Evolutionary conservation across 345 rosid species (phyloP), one percentile per base, ranked within the genome.

Genomic region (Cardiospermum halicacabum): DNA sequence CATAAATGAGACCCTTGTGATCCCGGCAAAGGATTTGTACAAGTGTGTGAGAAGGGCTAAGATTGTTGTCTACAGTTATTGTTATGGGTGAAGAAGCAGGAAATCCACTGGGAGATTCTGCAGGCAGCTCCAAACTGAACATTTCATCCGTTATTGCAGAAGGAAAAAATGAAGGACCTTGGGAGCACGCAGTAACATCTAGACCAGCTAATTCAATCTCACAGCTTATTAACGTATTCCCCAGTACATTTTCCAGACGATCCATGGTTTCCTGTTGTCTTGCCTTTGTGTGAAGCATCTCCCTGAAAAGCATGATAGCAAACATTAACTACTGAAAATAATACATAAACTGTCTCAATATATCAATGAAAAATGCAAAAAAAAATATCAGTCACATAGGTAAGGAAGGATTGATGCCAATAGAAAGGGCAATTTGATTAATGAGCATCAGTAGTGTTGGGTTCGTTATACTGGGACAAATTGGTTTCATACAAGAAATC

Each of bases 1-100:
- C 88, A 30, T 87, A 87, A 48, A 84, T 58, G 53, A 87, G 88
- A 64, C 93, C 93, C 71, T 87, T 87, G 71, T 84, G 88, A 64
- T 87, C 93, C 70, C 66, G 80, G 78, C 93, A 84, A 12, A 66
- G 62, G 50, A 87, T 77, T 64, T 82, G 85, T 55, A 87, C 22
- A 11, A 84, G 80, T 0, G 93, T 87, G 73, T 79, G 89, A 5
- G 86, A 78, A 42, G 82, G 88, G 73, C 93, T 84, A 32, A 84
- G 67, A 13, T 65, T 37, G 57, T 84, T 87, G 74, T 87, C 93
- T 63, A 84, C 77, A 0, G 75, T 57, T 32, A 84, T 72, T 7
- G 81, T 71, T 12, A 82, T 32, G 11, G 84, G 72, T 32, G 63
- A 36, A 24, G 80, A 72, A 61, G 73, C 60, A 60, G 66, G 79